Conservation (phyloP, 2,329 filamentous ascomycete genomes). For the Claviceps sp. region DNA sequence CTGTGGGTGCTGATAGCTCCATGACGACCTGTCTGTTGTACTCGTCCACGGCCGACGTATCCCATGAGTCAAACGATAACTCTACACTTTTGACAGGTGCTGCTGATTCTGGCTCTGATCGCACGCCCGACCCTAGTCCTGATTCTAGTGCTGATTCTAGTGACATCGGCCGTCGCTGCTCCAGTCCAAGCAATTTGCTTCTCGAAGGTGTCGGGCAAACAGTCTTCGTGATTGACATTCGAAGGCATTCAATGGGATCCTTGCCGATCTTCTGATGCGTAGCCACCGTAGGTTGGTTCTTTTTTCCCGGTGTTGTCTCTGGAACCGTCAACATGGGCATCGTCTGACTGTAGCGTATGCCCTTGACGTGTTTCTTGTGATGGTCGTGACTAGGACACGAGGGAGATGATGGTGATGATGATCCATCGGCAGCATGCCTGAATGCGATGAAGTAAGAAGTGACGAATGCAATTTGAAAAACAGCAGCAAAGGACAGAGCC, state of each 20-base stretch:
- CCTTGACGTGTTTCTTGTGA: slow-evolving; percentile 28
- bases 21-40: slow-evolving; percentile 46
- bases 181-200: slow-evolving; percentile 36
- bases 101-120: slow-evolving; percentile 23
- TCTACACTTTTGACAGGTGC: slow-evolving; percentile 26
- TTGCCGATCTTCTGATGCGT: slow-evolving; percentile 17
- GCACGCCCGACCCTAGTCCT: too few relatives aligned
- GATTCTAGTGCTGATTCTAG: slow-evolving; percentile 26
- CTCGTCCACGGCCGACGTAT: slow-evolving; percentile 53
- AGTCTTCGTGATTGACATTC: slow-evolving; percentile 28
- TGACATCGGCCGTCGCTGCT: slow-evolving; percentile 32
- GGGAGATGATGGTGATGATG: slow-evolving; percentile 9
- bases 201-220: slow-evolving; percentile 44
- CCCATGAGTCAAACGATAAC: slow-evolving; percentile 65
- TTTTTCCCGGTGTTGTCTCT: slow-evolving; percentile 22
- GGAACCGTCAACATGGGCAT: slow-evolving; percentile 19
- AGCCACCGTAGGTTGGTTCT: slow-evolving; percentile 30
- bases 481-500: slow-evolving; percentile 31
- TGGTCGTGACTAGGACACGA: slow-evolving; percentile 16
- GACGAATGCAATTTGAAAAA: slow-evolving; percentile 35
- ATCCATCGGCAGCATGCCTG: slow-evolving; percentile 15
- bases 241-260: slow-evolving; percentile 15
- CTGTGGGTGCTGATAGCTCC: slow-evolving; percentile 31
- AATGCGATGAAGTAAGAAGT: slow-evolving; percentile 28
- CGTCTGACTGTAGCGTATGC: slow-evolving; percentile 38